phyloP scores from a whole-genome alignment of 2,329 filamentous ascomycete species.

The Biscogniauxia sp. region DNA sequence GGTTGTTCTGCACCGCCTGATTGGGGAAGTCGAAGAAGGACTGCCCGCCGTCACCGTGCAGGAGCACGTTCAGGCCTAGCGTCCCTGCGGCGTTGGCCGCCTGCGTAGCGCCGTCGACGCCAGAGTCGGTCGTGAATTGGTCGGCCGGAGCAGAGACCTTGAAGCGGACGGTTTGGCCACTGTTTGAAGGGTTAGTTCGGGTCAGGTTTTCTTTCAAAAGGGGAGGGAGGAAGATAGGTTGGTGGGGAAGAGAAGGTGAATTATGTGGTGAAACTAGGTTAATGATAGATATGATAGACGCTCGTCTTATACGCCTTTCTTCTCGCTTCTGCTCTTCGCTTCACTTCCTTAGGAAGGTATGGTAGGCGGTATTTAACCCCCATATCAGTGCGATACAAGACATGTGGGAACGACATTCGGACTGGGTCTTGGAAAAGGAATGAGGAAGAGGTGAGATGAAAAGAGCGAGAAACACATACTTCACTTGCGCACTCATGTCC shows the following conservation, averaged over 20 bases:
- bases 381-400: neutral
- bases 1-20: conserved; percentile 48
- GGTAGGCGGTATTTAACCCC: too few relatives aligned
- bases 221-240: neutral
- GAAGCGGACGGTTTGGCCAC: conserved; percentile 53
- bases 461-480: conserved; percentile 36
- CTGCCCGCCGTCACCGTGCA: conserved; percentile 59
- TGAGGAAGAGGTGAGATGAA: neutral
- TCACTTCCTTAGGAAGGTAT: too few relatives aligned
- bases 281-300: too few relatives aligned
- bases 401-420: too few relatives aligned
- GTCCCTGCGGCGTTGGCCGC: conserved; percentile 32
- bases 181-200: conserved; percentile 20
- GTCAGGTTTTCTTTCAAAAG: neutral
- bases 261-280: too few relatives aligned
- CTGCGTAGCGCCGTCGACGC: conserved; percentile 44
- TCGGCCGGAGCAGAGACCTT: conserved; percentile 53
- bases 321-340: too few relatives aligned
- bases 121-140: conserved; percentile 49
- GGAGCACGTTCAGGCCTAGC: conserved; percentile 54
- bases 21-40: conserved; percentile 59
- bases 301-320: too few relatives aligned
- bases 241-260: too few relatives aligned
- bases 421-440: too few relatives aligned
- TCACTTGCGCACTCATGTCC: conserved; percentile 53